Evolutionary conservation across 768 basidiomycete species (phyloP).

Genomic region (Lactarius evosmus): DNA sequence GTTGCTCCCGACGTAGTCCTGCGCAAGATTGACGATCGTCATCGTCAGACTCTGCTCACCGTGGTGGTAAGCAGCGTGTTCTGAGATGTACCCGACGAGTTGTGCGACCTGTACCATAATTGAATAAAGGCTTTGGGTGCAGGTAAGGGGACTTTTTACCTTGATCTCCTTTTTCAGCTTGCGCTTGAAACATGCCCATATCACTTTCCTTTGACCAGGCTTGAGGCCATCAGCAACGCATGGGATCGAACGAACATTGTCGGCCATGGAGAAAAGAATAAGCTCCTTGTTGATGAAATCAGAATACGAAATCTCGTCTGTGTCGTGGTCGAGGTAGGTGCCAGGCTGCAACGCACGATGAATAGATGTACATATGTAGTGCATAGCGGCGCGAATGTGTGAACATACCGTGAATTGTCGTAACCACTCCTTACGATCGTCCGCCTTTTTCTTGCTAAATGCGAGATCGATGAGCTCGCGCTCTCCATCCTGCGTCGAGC

Average conservation of each 20-base stretch:
- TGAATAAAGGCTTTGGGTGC: not conserved
- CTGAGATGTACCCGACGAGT: constrained; percentile 91
- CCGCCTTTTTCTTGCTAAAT: constrained; percentile 99
- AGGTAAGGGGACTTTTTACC: constrained; percentile 38
- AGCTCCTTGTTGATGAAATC: constrained; percentile 99
- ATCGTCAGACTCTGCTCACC: constrained; percentile 83
- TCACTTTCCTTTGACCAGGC: constrained; percentile 94
- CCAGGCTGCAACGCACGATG: constrained; percentile 59
- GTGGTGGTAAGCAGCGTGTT: constrained; percentile 95
- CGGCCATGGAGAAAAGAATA: constrained; percentile 98
- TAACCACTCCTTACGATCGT: constrained; percentile 98
- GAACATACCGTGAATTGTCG: constrained; percentile 76
- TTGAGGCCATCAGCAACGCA: constrained; percentile 92
- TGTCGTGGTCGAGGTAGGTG: constrained; percentile 86
- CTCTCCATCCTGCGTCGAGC: constrained; percentile 75
- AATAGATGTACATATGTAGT: not conserved
- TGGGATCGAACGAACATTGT: constrained; percentile 97
- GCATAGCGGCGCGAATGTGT: not conserved
- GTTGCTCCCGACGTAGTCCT: constrained; percentile 93
- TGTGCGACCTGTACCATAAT: constrained; percentile 67
- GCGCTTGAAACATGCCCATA: constrained; percentile 94
- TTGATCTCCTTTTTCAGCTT: constrained; percentile 92
- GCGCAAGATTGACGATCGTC: constrained; percentile 93
- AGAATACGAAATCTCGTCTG: constrained; percentile 78
- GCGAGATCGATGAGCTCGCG: constrained; percentile 91